A percentile compares a stretch with the other conserved stretches of the same genome.
phyloP scores from a whole-genome alignment of 805 yeast species.

The Myxozyma nipponensis region DNA sequence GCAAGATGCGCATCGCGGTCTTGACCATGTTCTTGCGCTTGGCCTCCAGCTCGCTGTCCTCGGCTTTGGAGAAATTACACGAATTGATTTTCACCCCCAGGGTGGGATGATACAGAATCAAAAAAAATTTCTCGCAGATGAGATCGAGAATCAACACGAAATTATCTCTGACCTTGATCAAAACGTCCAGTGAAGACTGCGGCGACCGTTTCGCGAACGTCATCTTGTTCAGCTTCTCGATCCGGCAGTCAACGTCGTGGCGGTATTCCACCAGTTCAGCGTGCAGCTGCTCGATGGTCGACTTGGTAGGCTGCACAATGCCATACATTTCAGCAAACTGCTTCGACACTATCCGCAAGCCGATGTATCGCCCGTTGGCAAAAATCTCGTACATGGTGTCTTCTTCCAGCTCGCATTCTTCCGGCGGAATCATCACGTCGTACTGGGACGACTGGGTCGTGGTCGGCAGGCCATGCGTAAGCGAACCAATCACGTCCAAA shows the following conservation, averaged over 20 bases:
- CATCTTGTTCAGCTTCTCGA: not conserved
- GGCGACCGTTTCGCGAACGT: not conserved
- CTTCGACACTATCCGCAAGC: slow-evolving; percentile 4
- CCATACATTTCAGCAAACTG: slow-evolving; percentile 18
- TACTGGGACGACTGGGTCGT: slow-evolving; percentile 2
- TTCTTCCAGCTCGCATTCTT: slow-evolving; percentile 9
- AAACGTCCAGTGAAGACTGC: not conserved
- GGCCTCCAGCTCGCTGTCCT: not conserved
- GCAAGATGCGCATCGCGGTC: slow-evolving; percentile 12
- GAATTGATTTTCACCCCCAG: not conserved
- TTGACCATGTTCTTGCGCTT: slow-evolving; percentile 5
- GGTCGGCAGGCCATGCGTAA: slow-evolving; percentile 18
- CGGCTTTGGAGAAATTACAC: not conserved
- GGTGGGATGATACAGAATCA: slow-evolving; percentile 5
- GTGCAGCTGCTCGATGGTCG: slow-evolving; percentile 9
- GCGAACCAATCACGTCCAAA: slow-evolving; percentile 12
- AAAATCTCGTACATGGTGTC: slow-evolving; percentile 11
- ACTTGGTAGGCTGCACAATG: slow-evolving; percentile 2
- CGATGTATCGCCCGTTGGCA: slow-evolving; percentile 11
- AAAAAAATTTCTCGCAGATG: slow-evolving; percentile 6
- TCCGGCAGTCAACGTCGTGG: slow-evolving; percentile 11
- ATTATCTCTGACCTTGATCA: not conserved
- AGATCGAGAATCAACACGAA: slow-evolving; percentile 1
- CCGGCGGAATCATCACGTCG: slow-evolving; percentile 13
- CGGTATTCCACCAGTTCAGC: slow-evolving; percentile 9